Conservation (phyloP, 208 protist genomes). For the Borovskyia barvae region DNA sequence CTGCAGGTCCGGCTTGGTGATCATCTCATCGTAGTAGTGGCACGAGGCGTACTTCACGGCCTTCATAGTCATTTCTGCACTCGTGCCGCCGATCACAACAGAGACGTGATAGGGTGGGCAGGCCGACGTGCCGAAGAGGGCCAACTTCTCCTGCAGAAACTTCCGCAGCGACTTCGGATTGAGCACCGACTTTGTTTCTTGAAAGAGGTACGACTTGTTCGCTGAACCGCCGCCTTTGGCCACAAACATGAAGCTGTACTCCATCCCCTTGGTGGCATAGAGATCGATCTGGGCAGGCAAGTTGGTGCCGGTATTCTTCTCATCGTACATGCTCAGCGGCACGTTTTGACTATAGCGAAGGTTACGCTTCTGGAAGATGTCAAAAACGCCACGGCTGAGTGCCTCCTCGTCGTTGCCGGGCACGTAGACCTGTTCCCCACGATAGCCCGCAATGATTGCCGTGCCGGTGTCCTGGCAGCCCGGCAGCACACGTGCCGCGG, state of each 20-base stretch:
- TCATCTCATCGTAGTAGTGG: conserved; percentile 93
- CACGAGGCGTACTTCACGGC: conserved; percentile 95
- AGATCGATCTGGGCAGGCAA: conserved; percentile 97
- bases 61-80: conserved; percentile 95
- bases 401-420: conserved; percentile 92
- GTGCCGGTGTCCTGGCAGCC: conserved; percentile 97
- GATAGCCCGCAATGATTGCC: conserved; percentile 95
- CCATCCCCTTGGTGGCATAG: conserved; percentile 91
- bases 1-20: conserved; percentile 84
- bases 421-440: conserved; percentile 94
- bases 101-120: conserved; percentile 97
- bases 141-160: conserved; percentile 94
- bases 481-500: conserved; percentile 86
- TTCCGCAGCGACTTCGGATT: conserved; percentile 90
- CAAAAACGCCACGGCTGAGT: conserved; percentile 93
- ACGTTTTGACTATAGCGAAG: conserved; percentile 96
- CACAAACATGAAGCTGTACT: conserved; percentile 96
- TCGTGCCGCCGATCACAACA: conserved; percentile 96
- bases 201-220: conserved; percentile 97
- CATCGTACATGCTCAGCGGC: conserved; percentile 94
- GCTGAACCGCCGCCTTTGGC: conserved; percentile 97
- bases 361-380: conserved; percentile 94
- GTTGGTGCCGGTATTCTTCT: conserved; percentile 97
- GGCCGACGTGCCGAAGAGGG: conserved; percentile 94
- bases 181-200: conserved; percentile 96